Percentiles rank a stretch among this genome's conserved stretches.
These are phyloP conservation scores for Cadophora sp. DNA, from an alignment of 2,329 filamentous ascomycete species.

Conservation along the genomic window DNA sequence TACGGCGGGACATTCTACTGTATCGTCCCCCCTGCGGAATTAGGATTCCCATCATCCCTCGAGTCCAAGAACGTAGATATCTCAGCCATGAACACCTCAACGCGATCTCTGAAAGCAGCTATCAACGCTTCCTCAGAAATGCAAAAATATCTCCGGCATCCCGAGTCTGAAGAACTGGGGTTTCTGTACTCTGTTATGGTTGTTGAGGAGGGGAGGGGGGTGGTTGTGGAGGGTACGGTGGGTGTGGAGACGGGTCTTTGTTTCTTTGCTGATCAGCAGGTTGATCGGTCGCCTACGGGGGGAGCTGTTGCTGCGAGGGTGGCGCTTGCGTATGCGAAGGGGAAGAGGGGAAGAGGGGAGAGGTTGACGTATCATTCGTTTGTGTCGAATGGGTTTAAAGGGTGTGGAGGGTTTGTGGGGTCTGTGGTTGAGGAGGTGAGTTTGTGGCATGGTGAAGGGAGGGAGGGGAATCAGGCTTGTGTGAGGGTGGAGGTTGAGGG, in stretches of 20 bases:
- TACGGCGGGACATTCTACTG: constrained; percentile 19
- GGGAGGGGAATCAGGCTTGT: background rate
- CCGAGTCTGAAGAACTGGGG: background rate
- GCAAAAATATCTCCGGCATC: constrained; percentile 1
- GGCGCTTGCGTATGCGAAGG: constrained; percentile 12
- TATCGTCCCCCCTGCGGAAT: background rate
- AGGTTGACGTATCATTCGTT: constrained; percentile 19
- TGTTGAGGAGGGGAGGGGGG: background rate
- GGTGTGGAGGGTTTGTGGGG: constrained; percentile 5
- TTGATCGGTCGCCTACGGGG: constrained; percentile 12
- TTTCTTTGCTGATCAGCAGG: constrained; percentile 18
- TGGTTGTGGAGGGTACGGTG: too few species aligned
- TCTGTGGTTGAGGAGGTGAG: background rate
- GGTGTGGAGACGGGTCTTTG: constrained; percentile 17
- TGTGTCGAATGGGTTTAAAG: constrained; percentile 14
- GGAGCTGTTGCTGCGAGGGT: constrained; percentile 14
- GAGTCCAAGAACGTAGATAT: background rate
- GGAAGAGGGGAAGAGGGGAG: background rate
- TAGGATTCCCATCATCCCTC: constrained; percentile 2
- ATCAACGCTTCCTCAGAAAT: constrained; percentile 1
- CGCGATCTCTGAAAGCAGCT: background rate
- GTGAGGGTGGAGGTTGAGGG: constrained; percentile 9
- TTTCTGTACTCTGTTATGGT: constrained; percentile 18
- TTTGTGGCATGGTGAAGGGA: background rate
- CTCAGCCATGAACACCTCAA: background rate